Evolutionary conservation across 1,284 basidiomycete species (phyloP).

Genomic region (Ustilago cynodontis): DNA sequence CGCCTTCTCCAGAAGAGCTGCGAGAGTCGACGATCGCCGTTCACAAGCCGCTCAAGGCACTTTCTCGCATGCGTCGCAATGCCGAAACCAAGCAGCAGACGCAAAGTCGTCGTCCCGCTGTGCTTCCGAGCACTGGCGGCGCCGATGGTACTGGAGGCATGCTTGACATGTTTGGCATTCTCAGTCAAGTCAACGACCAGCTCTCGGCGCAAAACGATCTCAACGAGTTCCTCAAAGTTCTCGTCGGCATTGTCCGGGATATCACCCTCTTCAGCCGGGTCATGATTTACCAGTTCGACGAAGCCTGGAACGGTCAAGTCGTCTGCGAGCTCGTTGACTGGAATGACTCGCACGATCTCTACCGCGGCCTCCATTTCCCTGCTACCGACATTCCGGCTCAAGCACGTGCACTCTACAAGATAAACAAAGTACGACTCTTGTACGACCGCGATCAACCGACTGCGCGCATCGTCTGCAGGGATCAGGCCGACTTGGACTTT

Average conservation of each 20-base stretch:
- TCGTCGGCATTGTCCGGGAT: slow-evolving; percentile 84
- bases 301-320: slow-evolving; percentile 77
- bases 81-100: slow-evolving; percentile 36
- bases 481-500: slow-evolving; percentile 77
- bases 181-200: slow-evolving; percentile 88
- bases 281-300: slow-evolving; percentile 88
- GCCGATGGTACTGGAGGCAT: slow-evolving; percentile 46
- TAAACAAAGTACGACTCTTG: slow-evolving; percentile 83
- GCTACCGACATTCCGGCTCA: slow-evolving; percentile 75
- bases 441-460: slow-evolving; percentile 84
- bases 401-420: slow-evolving; percentile 74
- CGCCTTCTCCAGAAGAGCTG: slow-evolving; percentile 73
- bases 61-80: slow-evolving; percentile 74
- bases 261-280: slow-evolving; percentile 75
- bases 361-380: slow-evolving; percentile 80
- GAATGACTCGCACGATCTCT: slow-evolving; percentile 83
- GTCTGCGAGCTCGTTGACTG: slow-evolving; percentile 87
- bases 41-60: slow-evolving; percentile 80
- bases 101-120: slow-evolving; percentile 30
- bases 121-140: slow-evolving; percentile 32
- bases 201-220: slow-evolving; percentile 79
- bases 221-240: slow-evolving; percentile 80
- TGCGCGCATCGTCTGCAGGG: slow-evolving; percentile 80
- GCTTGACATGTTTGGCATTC: slow-evolving; percentile 72
- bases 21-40: slow-evolving; percentile 81